Percentiles rank a stretch among this genome's conserved stretches.
Evolutionary conservation across 371 early-diverging fungal species (phyloP).

Genomic region (Actinomucor elegans): DNA sequence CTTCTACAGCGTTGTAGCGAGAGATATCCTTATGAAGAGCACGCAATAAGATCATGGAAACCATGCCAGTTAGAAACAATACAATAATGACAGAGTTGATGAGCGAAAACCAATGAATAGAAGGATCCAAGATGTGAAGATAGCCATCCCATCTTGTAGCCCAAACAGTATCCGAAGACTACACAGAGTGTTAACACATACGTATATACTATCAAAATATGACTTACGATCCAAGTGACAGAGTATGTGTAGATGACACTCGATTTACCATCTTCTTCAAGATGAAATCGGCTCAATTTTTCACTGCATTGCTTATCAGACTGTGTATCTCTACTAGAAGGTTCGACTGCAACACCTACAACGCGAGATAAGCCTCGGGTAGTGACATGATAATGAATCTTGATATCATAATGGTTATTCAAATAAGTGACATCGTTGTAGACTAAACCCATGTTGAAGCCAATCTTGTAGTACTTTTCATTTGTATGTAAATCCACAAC

Average conservation of each 20-base stretch:
- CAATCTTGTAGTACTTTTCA: slow-evolving; percentile 69
- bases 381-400: slow-evolving; percentile 77
- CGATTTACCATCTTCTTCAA: slow-evolving; percentile 37
- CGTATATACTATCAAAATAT: no score
- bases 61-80: slow-evolving; percentile 83
- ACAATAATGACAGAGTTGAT: slow-evolving; percentile 89
- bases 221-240: slow-evolving; percentile 76
- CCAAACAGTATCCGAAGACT: slow-evolving; percentile 75
- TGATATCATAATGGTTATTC: slow-evolving; percentile 90
- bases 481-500: slow-evolving; percentile 56
- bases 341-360: slow-evolving; percentile 83
- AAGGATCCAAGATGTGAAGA: slow-evolving; percentile 79
- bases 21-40: slow-evolving; percentile 87
- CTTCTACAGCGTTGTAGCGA: slow-evolving; percentile 71
- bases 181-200: background rate
- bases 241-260: slow-evolving; percentile 81
- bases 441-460: slow-evolving; percentile 68
- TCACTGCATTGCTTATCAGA: slow-evolving; percentile 15
- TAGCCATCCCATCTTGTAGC: slow-evolving; percentile 96
- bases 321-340: slow-evolving; percentile 51
- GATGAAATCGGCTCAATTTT: background rate
- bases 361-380: slow-evolving; percentile 65
- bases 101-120: slow-evolving; percentile 80
- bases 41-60: slow-evolving; percentile 82
- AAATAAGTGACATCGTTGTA: background rate